Base-by-base conservation (phyloP, 148 eudicot genomes). In the Arbutus unedo region DNA sequence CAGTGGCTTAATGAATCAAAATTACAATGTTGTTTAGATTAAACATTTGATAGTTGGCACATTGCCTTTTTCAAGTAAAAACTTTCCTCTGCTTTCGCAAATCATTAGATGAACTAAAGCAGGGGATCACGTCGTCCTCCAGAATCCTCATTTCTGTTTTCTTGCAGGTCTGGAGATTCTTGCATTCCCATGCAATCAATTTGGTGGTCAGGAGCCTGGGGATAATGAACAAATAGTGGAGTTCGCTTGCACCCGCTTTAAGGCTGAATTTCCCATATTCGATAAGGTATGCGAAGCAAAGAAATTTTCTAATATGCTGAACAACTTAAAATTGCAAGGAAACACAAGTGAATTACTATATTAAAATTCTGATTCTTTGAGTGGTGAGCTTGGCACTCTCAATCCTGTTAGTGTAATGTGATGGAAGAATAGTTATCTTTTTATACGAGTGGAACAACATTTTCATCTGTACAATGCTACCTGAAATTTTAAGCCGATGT, bases 131-230 rank as follows among this genome's bases (percentile, higher is more conserved):
- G n/a, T 53, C 21, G 13, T 41, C 11, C 25, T 66, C 44, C 49
- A 38, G 14, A 18, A 43, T 55, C 49, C 2, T 4, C 49, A 71
- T 44, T 38, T 31, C 43, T 74, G 8, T 74, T 81, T 49, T 55
- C 6, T 2, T 70, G 51, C 64, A 91, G 95, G 95, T 45, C 80
- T 91, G 53, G 95, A 92, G 87, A 88, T 91, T 67, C 79, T 92
- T 66, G 95, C 95, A 67, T 92, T 92, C 55, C 95, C 95, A 0
- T 92, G 95, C 88, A 92, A 92, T 81, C 95, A 92, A 81, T 92
- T 92, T 85, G 90, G 90, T 15, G 77, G 79, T 8, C 90, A 92
- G 82, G 95, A 92, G 80, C 95, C 95, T 4, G 95, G 95, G 4
- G 83, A 68, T 59, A 92, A 91, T 78, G 91, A 88, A 76, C 86